Evolutionary conservation across 2,329 filamentous ascomycete species (phyloP).

Genomic region (Biscogniauxia marginata): DNA sequence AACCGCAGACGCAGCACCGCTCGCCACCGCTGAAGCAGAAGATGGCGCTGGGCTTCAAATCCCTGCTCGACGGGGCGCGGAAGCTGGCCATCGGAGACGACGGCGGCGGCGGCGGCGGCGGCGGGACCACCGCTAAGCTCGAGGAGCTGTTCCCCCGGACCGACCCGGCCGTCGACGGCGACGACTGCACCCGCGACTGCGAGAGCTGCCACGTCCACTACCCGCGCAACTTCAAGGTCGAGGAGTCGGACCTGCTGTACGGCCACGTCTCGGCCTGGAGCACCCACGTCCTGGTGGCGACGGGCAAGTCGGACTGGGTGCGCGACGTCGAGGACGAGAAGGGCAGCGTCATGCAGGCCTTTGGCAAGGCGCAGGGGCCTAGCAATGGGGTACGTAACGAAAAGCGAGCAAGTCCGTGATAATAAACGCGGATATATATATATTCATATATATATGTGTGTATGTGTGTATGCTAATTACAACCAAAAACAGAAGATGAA

Average conservation of each 20-base stretch:
- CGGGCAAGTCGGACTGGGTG: constrained; percentile 95
- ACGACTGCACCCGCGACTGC: constrained; percentile 88
- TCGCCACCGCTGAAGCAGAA: constrained; percentile 24
- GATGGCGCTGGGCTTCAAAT: constrained; percentile 43
- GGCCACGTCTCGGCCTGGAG: constrained; percentile 84
- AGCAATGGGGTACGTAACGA: constrained; percentile 67
- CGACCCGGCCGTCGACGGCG: constrained; percentile 75
- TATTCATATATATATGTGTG: no score
- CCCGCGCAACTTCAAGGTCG: constrained; percentile 69
- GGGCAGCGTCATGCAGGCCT: constrained; percentile 78
- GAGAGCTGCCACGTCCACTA: constrained; percentile 75
- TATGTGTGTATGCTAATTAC: no score
- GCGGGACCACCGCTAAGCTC: constrained; percentile 28
- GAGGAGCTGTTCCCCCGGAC: constrained; percentile 69
- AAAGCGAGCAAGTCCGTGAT: no score
- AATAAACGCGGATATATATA: no score
- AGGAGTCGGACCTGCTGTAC: constrained; percentile 76
- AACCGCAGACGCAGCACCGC: not conserved
- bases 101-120: constrained; percentile 19
- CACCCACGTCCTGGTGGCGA: constrained; percentile 88
- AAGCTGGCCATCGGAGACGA: constrained; percentile 32
- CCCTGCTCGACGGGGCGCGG: constrained; percentile 39
- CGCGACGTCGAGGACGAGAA: constrained; percentile 85
- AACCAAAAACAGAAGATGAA: constrained; percentile 65
- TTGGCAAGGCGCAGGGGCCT: constrained; percentile 57